phyloP scores from a whole-genome alignment of 2,329 filamentous ascomycete species.

The Phaeosphaeria sp. region DNA sequence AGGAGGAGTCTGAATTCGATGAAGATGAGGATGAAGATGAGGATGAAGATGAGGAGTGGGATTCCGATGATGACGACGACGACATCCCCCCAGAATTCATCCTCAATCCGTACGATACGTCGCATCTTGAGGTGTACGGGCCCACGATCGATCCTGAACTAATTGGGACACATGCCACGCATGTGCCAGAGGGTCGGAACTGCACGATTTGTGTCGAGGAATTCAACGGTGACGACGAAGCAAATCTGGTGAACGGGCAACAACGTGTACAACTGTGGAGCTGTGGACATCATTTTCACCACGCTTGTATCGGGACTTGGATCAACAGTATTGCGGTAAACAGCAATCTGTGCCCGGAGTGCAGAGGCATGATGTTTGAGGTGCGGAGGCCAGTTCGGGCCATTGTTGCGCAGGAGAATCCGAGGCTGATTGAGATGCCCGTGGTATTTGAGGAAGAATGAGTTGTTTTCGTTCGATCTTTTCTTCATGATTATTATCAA shows the following conservation, averaged over 20 bases:
- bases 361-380: not conserved
- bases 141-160: not conserved
- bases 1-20: too few species aligned
- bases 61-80: not conserved
- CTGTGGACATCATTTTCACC: constrained; percentile 1
- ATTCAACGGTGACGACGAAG: not conserved
- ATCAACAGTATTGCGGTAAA: not conserved
- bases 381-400: not conserved
- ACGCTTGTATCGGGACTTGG: not conserved
- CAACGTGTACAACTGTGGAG: not conserved
- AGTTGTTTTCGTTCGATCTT: too few species aligned
- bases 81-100: not conserved
- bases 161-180: not conserved
- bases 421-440: not conserved
- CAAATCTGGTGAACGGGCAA: not conserved
- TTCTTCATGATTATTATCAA: too few species aligned
- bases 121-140: not conserved
- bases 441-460: too few species aligned
- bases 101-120: not conserved
- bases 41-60: not conserved
- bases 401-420: too few species aligned
- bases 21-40: not conserved
- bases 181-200: not conserved
- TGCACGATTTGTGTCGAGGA: not conserved
- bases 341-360: constrained; percentile 3